Percentiles rank a stretch among this genome's conserved stretches.
phyloP scores from a whole-genome alignment of 2,329 filamentous ascomycete genomes.

The Curvularia verruculosa region DNA sequence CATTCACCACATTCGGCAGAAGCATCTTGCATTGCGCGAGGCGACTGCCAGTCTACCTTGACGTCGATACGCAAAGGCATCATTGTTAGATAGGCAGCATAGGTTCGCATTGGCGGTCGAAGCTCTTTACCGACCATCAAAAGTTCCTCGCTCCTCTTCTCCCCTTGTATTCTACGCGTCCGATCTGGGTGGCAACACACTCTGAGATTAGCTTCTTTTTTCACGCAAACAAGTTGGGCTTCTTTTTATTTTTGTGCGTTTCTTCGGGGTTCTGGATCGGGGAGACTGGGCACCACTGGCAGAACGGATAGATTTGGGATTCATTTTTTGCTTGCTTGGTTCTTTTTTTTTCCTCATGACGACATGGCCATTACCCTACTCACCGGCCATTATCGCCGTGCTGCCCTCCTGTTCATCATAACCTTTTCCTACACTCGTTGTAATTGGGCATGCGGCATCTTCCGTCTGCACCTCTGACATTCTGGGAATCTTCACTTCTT shows the following conservation, averaged over 20 bases:
- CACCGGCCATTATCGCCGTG: slow-evolving; percentile 43
- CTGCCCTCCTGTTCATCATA: slow-evolving; percentile 19
- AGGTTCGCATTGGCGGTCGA: slow-evolving; percentile 32
- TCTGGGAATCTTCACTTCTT: slow-evolving; percentile 45
- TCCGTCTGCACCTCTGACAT: slow-evolving; percentile 25
- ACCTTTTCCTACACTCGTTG: slow-evolving; percentile 47
- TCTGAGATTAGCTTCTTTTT: slow-evolving; percentile 29
- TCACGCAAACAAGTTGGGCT: slow-evolving; percentile 18
- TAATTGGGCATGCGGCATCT: slow-evolving; percentile 37
- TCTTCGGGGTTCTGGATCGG: slow-evolving; percentile 26
- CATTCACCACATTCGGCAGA: slow-evolving; percentile 34
- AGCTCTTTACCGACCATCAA: slow-evolving; percentile 26
- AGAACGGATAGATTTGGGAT: slow-evolving; percentile 38
- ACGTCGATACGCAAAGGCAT: slow-evolving; percentile 43
- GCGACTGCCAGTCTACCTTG: slow-evolving; percentile 36
- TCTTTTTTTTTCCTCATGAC: slow-evolving; percentile 34
- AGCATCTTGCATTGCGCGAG: slow-evolving; percentile 36
- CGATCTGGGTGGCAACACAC: slow-evolving; percentile 24
- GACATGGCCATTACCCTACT: slow-evolving; percentile 33
- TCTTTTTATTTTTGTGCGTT: slow-evolving; percentile 25
- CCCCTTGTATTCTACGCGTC: slow-evolving; percentile 35
- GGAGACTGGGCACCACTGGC: slow-evolving; percentile 19
- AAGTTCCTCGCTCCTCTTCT: slow-evolving; percentile 35
- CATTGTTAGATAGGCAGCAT: slow-evolving; percentile 42
- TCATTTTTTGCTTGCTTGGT: slow-evolving; percentile 22